Evolutionary conservation across 306 rosid genomes (phyloP).

Genomic region (Inga laurina): DNA sequence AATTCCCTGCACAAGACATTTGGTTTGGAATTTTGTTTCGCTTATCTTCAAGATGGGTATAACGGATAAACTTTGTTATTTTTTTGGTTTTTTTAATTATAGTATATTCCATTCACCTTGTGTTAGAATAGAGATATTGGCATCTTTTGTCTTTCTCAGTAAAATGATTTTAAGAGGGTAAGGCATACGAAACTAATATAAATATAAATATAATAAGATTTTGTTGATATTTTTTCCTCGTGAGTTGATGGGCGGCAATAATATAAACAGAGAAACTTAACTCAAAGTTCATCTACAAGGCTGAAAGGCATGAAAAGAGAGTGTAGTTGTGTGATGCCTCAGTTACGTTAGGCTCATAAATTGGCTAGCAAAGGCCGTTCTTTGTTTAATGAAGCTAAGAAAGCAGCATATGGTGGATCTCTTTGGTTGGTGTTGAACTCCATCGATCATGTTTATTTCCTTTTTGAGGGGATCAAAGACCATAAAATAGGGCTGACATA

Average conservation of each 20-base stretch:
- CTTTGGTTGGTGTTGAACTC: constrained; percentile 24
- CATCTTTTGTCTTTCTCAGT: not conserved
- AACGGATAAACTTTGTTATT: not conserved
- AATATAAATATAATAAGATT: no score
- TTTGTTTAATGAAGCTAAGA: constrained; percentile 1
- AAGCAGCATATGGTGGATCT: constrained; percentile 15
- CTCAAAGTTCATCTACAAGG: not conserved
- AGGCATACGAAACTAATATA: not conserved
- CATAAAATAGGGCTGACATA: not conserved
- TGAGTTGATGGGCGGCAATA: not conserved
- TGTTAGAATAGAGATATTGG: not conserved
- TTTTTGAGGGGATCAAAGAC: constrained; percentile 28
- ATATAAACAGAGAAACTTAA: not conserved
- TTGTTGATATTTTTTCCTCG: not conserved
- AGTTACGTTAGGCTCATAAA: not conserved
- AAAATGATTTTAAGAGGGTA: not conserved
- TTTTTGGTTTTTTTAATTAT: not conserved
- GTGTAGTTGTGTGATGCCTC: no score
- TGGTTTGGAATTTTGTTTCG: no score
- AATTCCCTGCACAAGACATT: no score
- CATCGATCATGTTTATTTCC: constrained; percentile 15
- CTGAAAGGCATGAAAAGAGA: not conserved
- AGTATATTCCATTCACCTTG: not conserved
- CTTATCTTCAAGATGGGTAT: not conserved
- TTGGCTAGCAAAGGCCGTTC: not conserved